Conservation (phyloP, 129 eudicot species). For the Lactuca saligna region DNA sequence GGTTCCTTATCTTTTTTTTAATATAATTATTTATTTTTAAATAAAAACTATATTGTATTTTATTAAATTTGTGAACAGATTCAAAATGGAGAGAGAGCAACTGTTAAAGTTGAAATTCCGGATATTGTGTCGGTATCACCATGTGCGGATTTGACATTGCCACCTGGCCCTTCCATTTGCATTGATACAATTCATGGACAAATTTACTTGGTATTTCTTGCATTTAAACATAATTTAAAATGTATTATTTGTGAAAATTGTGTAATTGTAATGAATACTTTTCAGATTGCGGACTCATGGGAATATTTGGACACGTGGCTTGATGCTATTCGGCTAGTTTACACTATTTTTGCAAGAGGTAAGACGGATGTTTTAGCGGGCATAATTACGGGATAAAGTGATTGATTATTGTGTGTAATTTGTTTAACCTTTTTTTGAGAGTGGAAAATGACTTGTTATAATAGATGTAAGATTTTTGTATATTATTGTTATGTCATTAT, state of each 20-base stretch:
- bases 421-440: slow-evolving; percentile 14
- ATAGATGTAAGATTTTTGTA: slow-evolving; percentile 45
- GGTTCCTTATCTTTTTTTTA: slow-evolving; percentile 28
- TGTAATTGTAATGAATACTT: not conserved
- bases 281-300: slow-evolving; percentile 96
- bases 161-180: slow-evolving; percentile 88
- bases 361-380: slow-evolving; percentile 93
- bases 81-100: slow-evolving; percentile 48
- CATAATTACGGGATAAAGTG: slow-evolving; percentile 58
- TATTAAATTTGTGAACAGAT: slow-evolving; percentile 41
- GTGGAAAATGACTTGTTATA: slow-evolving; percentile 18
- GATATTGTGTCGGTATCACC: slow-evolving; percentile 82
- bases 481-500: slow-evolving; percentile 29
- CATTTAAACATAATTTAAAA: not conserved
- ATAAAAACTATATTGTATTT: too few species aligned
- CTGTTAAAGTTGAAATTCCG: slow-evolving; percentile 56
- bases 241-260: too few species aligned
- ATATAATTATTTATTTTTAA: too few species aligned
- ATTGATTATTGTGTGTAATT: slow-evolving; percentile 15
- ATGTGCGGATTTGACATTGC: slow-evolving; percentile 92
- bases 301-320: slow-evolving; percentile 96
- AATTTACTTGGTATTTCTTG: slow-evolving; percentile 49
- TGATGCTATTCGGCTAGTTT: slow-evolving; percentile 92
- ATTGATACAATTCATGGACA: slow-evolving; percentile 85
- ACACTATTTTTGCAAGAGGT: slow-evolving; percentile 89